phyloP scores from a whole-genome alignment of 2,329 filamentous ascomycete genomes.

The Fusarium begoniae region DNA sequence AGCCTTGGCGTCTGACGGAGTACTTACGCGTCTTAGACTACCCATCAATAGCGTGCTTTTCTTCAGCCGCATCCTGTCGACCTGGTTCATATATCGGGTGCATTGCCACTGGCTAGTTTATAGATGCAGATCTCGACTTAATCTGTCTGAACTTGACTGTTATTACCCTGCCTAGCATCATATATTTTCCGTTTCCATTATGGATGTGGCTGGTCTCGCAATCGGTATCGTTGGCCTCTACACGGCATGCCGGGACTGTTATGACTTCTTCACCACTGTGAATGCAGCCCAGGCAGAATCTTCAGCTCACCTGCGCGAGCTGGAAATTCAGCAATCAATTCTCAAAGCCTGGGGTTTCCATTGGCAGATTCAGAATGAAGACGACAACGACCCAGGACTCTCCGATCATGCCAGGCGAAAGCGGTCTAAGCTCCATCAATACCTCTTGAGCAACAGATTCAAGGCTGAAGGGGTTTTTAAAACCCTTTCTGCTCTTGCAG shows the following conservation, averaged over 20 bases:
- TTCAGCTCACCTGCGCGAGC: not conserved
- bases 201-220: not conserved
- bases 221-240: not conserved
- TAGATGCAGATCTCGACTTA: too few species aligned
- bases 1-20: rapidly evolving
- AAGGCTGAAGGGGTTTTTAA: not conserved
- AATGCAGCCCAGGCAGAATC: not conserved
- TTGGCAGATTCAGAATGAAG: not conserved
- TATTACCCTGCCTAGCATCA: rapidly evolving
- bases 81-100: not conserved
- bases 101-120: rapidly evolving
- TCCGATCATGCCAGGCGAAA: not conserved
- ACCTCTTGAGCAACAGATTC: not conserved
- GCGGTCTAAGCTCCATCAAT: not conserved
- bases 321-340: not conserved
- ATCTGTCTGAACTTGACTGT: not conserved
- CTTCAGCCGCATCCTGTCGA: not conserved
- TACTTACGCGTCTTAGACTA: not conserved
- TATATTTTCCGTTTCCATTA: not conserved
- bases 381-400: not conserved
- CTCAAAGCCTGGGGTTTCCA: not conserved
- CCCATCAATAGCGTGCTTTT: not conserved
- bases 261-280: not conserved
- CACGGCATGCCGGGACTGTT: not conserved
- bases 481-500: not conserved